These are phyloP conservation scores for Echinosophora koreensis DNA, from an alignment of 306 rosid genomes.

Conservation along the genomic window DNA sequence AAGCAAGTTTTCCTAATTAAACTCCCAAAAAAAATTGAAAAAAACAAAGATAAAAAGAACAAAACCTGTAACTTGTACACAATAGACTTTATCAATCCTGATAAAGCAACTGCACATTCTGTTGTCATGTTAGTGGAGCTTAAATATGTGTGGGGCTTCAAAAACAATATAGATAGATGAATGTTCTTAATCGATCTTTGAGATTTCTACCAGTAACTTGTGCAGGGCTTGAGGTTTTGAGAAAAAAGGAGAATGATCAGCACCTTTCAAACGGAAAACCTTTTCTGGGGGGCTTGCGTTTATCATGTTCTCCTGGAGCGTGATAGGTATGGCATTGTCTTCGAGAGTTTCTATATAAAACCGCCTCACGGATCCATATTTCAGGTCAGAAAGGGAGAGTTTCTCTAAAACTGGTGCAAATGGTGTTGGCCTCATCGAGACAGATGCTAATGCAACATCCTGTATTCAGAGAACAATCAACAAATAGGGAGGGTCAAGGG, in stretches of 20 bases:
- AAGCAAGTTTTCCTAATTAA: constrained; percentile 30
- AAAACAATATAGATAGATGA: constrained; percentile 43
- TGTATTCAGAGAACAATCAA: constrained; percentile 51
- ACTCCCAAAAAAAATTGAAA: not conserved
- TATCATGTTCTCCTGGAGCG: constrained; percentile 81
- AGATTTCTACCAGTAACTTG: constrained; percentile 87
- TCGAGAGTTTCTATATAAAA: constrained; percentile 87
- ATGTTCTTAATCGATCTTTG: constrained; percentile 57
- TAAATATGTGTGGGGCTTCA: constrained; percentile 26
- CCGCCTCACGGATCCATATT: constrained; percentile 83
- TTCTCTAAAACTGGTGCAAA: constrained; percentile 89
- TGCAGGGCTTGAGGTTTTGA: constrained; percentile 98
- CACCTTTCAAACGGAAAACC: constrained; percentile 79
- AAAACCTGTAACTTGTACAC: constrained; percentile 41
- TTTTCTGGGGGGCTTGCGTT: constrained; percentile 77
- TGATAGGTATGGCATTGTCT: constrained; percentile 85
- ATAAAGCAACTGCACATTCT: constrained; percentile 44
- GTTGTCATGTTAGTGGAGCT: constrained; percentile 48
- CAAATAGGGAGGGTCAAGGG: not conserved
- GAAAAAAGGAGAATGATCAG: constrained; percentile 96
- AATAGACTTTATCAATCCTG: constrained; percentile 16
- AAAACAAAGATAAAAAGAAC: not conserved
- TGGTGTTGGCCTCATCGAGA: constrained; percentile 92
- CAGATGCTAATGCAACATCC: constrained; percentile 95
- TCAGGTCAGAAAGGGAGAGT: constrained; percentile 74